phyloP scores from a whole-genome alignment of 352 stramenopile species.

The Globisporangium spinosum region DNA sequence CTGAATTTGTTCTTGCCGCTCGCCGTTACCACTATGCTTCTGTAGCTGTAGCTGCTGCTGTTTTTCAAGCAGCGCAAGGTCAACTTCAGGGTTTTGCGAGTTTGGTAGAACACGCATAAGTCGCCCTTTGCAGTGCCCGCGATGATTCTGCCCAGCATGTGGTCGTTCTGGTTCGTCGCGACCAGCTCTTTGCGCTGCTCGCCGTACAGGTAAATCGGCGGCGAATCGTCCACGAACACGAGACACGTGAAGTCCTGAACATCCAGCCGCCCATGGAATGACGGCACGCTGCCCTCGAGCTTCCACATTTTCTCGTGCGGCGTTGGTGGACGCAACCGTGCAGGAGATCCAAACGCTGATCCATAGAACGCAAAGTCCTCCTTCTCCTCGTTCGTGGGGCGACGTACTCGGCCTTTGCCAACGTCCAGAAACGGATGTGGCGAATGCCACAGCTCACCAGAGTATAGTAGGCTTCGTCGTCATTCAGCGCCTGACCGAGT shows the following conservation, averaged over 20 bases:
- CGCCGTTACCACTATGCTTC: not conserved
- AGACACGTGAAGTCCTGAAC: slow-evolving; percentile 71
- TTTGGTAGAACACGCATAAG: slow-evolving; percentile 66
- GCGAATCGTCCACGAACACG: slow-evolving; percentile 66
- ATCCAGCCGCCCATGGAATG: slow-evolving; percentile 60
- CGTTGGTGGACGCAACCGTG: slow-evolving; percentile 41
- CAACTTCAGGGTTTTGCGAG: slow-evolving; percentile 32
- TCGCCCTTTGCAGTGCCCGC: slow-evolving; percentile 63
- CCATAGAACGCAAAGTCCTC: slow-evolving; percentile 59
- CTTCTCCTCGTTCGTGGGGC: slow-evolving; percentile 37
- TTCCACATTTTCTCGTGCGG: slow-evolving; percentile 68
- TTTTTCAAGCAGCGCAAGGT: slow-evolving; percentile 24
- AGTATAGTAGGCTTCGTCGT: slow-evolving; percentile 70
- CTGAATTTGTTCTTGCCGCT: slow-evolving; percentile 4
- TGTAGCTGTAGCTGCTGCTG: slow-evolving; percentile 9
- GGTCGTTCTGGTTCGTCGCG: slow-evolving; percentile 40
- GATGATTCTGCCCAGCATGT: slow-evolving; percentile 55
- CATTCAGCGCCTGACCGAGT: slow-evolving; percentile 57
- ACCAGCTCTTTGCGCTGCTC: slow-evolving; percentile 41
- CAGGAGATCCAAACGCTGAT: slow-evolving; percentile 53
- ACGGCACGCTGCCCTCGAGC: slow-evolving; percentile 67
- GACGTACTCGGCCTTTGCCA: slow-evolving; percentile 54
- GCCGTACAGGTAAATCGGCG: slow-evolving; percentile 55
- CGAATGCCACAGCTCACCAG: slow-evolving; percentile 67
- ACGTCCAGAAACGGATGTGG: slow-evolving; percentile 74